Percentiles rank a stretch among this genome's conserved stretches.
phyloP scores from a whole-genome alignment of 495 filamentous ascomycete species.

The Podospora appendiculata region DNA sequence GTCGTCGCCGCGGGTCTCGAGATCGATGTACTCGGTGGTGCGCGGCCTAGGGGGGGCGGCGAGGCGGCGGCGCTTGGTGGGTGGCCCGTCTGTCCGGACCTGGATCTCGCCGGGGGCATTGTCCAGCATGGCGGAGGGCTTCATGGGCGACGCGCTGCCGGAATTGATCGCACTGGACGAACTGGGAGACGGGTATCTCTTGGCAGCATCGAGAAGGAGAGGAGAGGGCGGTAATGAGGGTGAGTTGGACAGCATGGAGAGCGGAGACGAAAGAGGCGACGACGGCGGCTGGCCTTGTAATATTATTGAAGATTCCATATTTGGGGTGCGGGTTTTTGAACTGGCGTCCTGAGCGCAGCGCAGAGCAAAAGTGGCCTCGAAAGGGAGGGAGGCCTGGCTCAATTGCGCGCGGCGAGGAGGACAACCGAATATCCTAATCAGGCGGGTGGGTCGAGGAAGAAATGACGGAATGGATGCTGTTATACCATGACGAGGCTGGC shows the following conservation, averaged over 20 bases:
- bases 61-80: conserved; percentile 64
- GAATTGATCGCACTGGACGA: conserved; percentile 30
- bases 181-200: conserved; percentile 34
- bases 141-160: conserved; percentile 36
- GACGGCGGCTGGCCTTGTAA: conserved; percentile 1
- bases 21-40: conserved; percentile 68
- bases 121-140: conserved; percentile 21
- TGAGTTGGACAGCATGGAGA: conserved; percentile 44
- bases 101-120: conserved; percentile 29
- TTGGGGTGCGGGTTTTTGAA: no score
- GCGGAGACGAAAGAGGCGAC: conserved; percentile 41
- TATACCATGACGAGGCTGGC: no score
- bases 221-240: conserved; percentile 46
- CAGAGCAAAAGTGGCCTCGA: no score
- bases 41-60: conserved; percentile 59
- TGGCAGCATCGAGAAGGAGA: conserved; percentile 29
- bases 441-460: no score
- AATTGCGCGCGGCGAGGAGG: no score
- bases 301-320: conserved; percentile 9
- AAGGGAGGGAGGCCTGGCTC: no score
- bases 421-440: no score
- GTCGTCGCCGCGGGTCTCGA: conserved; percentile 41
- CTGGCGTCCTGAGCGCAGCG: no score
- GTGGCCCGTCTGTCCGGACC: conserved; percentile 52
- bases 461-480: no score